Evolutionary conservation across 2,329 filamentous ascomycete genomes (phyloP), one percentile per base, ranked within the genome.

Genomic region (Trichophyton mentagrophytes): DNA sequence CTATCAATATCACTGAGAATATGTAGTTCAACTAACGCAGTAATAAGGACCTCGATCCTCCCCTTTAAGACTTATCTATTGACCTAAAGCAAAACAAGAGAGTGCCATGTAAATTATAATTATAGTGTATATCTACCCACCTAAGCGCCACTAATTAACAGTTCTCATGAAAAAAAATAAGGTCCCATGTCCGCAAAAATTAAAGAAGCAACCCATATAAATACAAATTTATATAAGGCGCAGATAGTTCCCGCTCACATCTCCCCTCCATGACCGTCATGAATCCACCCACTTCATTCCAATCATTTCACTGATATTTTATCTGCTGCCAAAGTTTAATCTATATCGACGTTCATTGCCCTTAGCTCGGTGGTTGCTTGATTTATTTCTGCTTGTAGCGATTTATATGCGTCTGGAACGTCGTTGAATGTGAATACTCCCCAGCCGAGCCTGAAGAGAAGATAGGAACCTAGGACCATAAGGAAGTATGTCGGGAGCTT

Each of bases 371-470:
- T 68, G 67, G 74, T 75, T 61, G 76, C 74, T 61, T 66, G 72
- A 71, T 71, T 71, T 86, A 79, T 95, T 87, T 97, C 88, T 68
- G 78, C 79, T 81, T 93, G 90, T 68, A 99, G 79, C 77, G 96
- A 91, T 72, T 86, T 84, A 76, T 97, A 88, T 59, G 93, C 93
- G 64, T 89, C 83, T 60, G 92, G 91, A 57, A 95, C 90, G 75
- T 97, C 91, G 79, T 96, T 93, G 82, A 99, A 99, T 61, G 90
- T 96, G 72, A 96, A 81, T 68, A 99, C 89, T 65, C 93, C 93
- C 79, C 85, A 88, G 69, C 93, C 93, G 64, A 99, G 87, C 68
- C 90, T 89, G 78, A 87, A 90, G 65, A 99, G 86, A 20, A 99
- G 86, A 76, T 90, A 91, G 64, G 91, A 88, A 75, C 91, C 93